These are phyloP conservation scores for Penicillium sp. DNA, from an alignment of 2,329 filamentous ascomycete genomes.

Conservation along the genomic window DNA sequence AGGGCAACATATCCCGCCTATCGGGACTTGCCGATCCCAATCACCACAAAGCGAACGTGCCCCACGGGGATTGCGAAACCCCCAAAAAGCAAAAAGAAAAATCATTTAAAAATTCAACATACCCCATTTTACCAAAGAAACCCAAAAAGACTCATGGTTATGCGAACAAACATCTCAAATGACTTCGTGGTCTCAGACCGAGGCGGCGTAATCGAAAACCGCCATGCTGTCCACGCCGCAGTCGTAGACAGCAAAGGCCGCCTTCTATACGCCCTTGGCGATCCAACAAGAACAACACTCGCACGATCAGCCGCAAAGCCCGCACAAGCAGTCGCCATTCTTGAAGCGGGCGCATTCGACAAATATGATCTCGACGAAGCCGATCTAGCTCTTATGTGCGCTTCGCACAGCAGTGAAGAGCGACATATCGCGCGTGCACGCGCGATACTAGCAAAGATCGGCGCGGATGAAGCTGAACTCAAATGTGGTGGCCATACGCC, in stretches of 20 bases:
- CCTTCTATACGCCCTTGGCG: slow-evolving; percentile 44
- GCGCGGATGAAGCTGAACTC: slow-evolving; percentile 38
- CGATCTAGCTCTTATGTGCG: slow-evolving; percentile 51
- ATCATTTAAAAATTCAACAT: not conserved
- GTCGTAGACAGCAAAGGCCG: slow-evolving; percentile 41
- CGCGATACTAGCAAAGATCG: slow-evolving; percentile 40
- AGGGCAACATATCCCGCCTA: not conserved
- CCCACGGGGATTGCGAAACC: not conserved
- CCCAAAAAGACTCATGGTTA: not conserved
- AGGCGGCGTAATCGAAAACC: slow-evolving; percentile 45
- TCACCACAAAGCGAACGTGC: not conserved
- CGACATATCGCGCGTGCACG: slow-evolving; percentile 41
- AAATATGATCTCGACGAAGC: slow-evolving; percentile 39
- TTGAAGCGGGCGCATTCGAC: slow-evolving; percentile 45
- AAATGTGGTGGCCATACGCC: slow-evolving; percentile 47
- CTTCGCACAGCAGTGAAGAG: slow-evolving; percentile 50
- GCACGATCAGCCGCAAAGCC: slow-evolving; percentile 51
- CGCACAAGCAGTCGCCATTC: slow-evolving; percentile 46
- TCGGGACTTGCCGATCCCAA: not conserved
- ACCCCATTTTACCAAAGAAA: not conserved
- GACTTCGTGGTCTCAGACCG: slow-evolving; percentile 41
- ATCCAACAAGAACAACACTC: slow-evolving; percentile 46
- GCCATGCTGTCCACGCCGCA: slow-evolving; percentile 47
- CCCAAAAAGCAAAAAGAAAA: too few relatives aligned
- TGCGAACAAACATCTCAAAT: slow-evolving; percentile 8